A percentile compares a stretch with the other conserved stretches of the same genome.
Conservation (phyloP, 2,329 filamentous ascomycete genomes). For the Tolypocladium album region DNA sequence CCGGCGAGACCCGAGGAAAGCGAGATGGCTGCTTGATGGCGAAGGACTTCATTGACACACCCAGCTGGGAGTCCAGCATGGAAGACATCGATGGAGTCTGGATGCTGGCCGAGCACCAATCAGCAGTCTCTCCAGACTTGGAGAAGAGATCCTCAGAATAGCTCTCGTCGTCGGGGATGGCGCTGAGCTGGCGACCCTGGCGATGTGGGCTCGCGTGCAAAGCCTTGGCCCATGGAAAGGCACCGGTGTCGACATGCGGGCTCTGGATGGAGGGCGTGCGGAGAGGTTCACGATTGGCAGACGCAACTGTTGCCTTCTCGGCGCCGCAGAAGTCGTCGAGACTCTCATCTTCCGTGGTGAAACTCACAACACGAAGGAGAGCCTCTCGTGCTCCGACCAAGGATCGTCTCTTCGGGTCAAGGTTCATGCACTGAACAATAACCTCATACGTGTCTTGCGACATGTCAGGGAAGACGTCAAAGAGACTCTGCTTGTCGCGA, state of each 20-base stretch:
- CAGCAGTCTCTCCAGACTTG: conserved; percentile 58
- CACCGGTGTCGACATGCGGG: conserved; percentile 66
- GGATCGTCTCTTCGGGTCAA: conserved; percentile 85
- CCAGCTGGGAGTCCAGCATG: conserved; percentile 72
- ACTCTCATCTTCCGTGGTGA: conserved; percentile 85
- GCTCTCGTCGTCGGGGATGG: conserved; percentile 69
- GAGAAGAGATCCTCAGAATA: conserved; percentile 82
- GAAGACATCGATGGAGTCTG: conserved; percentile 78
- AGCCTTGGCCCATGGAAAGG: conserved; percentile 93
- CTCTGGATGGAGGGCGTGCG: conserved; percentile 92
- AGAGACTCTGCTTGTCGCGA: conserved; percentile 86
- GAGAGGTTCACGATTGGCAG: conserved; percentile 87
- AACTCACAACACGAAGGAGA: conserved; percentile 70
- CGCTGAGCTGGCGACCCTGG: conserved; percentile 74
- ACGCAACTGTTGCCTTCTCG: conserved; percentile 65
- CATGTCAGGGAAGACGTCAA: conserved; percentile 98
- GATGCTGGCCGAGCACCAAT: conserved; percentile 69
- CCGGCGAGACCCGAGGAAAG: conserved; percentile 38
- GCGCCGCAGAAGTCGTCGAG: conserved; percentile 89
- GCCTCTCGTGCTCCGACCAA: conserved; percentile 67
- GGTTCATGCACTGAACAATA: conserved; percentile 76
- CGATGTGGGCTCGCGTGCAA: conserved; percentile 61
- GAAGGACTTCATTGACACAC: conserved; percentile 69
- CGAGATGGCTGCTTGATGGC: conserved; percentile 35
- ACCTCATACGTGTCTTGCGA: conserved; percentile 97